These are phyloP conservation scores for Oryza punctata DNA, from an alignment of 176 grass and related monocot genomes.

Conservation along the genomic window DNA sequence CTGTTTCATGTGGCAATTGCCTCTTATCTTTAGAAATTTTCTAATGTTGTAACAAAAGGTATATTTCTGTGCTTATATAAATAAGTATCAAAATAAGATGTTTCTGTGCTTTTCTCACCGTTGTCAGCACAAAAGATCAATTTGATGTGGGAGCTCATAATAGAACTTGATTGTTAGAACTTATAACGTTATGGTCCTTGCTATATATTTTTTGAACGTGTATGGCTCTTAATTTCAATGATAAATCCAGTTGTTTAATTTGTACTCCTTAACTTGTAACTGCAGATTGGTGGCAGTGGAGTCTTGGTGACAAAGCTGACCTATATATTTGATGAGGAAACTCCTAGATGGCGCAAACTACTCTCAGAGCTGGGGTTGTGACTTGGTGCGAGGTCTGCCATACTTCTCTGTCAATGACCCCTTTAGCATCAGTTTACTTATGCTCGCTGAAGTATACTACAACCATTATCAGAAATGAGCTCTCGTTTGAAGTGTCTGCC, in stretches of 20 bases:
- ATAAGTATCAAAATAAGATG: not conserved
- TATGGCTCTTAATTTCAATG: constrained; percentile 6
- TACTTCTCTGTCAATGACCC: not conserved
- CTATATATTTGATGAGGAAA: constrained; percentile 97
- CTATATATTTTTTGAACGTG: not conserved
- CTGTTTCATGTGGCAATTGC: not conserved
- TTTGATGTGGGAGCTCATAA: constrained; percentile 10
- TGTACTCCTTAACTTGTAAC: not conserved
- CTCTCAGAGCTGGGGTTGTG: constrained; percentile 75
- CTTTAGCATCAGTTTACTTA: not conserved
- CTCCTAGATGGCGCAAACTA: constrained; percentile 84
- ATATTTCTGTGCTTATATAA: not conserved
- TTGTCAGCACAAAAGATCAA: not conserved
- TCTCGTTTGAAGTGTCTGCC: not conserved
- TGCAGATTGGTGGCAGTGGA: constrained; percentile 82
- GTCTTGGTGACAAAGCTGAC: constrained; percentile 92
- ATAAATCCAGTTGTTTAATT: not conserved
- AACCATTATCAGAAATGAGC: constrained; percentile 26
- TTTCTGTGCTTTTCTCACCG: not conserved
- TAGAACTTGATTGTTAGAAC: not conserved
- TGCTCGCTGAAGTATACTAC: constrained; percentile 3
- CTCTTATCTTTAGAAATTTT: not conserved
- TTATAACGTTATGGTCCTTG: not conserved
- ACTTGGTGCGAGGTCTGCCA: not conserved
- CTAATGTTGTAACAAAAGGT: not conserved